Percentiles rank a stretch among this genome's conserved stretches.
phyloP scores from a whole-genome alignment of 2,329 filamentous ascomycete genomes.

The Rutstroemia sp. region DNA sequence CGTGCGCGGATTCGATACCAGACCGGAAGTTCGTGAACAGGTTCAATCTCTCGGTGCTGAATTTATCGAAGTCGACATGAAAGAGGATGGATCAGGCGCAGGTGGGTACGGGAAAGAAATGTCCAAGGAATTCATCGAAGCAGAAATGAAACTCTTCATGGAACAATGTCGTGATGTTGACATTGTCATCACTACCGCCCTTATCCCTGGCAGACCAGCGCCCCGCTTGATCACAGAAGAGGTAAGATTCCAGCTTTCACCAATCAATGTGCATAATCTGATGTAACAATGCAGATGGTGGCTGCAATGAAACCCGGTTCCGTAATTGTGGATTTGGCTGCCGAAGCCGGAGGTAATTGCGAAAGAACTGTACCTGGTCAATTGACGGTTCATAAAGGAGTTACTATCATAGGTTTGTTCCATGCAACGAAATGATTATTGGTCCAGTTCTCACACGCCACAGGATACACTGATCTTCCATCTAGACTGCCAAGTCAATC shows the following conservation, averaged over 20 bases:
- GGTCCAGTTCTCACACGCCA: background rate
- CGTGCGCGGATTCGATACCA: constrained; percentile 85
- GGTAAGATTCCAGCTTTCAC: constrained; percentile 35
- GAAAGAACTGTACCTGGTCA: constrained; percentile 72
- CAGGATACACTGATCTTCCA: constrained; percentile 78
- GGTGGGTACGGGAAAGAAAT: constrained; percentile 91
- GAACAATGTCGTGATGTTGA: constrained; percentile 83
- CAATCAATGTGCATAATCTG: background rate
- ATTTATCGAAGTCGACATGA: constrained; percentile 77
- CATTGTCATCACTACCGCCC: constrained; percentile 86
- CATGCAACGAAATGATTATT: background rate
- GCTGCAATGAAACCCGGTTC: constrained; percentile 75
- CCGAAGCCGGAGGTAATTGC: constrained; percentile 83
- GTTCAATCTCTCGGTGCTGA: constrained; percentile 86
- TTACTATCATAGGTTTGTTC: constrained; percentile 70
- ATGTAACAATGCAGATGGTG: constrained; percentile 36
- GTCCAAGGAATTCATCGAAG: constrained; percentile 88
- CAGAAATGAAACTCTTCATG: constrained; percentile 87
- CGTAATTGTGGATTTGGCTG: constrained; percentile 80
- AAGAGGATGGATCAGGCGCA: constrained; percentile 77
- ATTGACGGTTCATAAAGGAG: constrained; percentile 62
- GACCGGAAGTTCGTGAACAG: constrained; percentile 79
- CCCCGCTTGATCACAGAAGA: constrained; percentile 78
- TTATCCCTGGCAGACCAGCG: constrained; percentile 78
- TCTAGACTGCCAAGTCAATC: constrained; percentile 83